Evolutionary conservation across 768 basidiomycete species (phyloP), one percentile per base, ranked within the genome.

Genomic region (Kwoniella sp.): DNA sequence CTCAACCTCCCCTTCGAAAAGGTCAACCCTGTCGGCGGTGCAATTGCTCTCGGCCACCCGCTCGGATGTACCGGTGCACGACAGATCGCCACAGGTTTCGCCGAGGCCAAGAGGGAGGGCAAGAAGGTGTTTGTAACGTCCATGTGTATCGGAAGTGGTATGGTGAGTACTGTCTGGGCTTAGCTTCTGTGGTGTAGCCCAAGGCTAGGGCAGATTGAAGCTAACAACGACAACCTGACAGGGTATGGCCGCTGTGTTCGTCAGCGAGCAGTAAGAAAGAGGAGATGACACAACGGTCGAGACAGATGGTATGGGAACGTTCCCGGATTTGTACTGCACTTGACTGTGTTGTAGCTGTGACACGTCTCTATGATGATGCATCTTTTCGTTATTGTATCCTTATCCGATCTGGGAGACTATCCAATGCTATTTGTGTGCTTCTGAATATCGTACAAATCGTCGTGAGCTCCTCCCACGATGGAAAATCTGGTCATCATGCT

Each of bases 11-110:
- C 71, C 38, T 78, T 74, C 58, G 74, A 73, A 25, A 93, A 88
- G 80, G 88, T 93, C 73, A 96, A 96, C 76, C 73, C 53, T 65
- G 91, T 90, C 71, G 92, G 92, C 20, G 91, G 92, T 11, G 82
- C 82, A 11, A 82, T 83, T 59, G 82, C 81, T 7, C 60, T 75
- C 58, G 74, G 76, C 58, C 78, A 80, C 64, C 77, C 77, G 1
- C 63, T 80, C 17, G 81, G 81, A 22, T 54, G 71, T 89, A 92
- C 93, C 70, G 93, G 93, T 34, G 83, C 89, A 26, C 87, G 93
- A 29, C 92, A 93, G 81, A 87, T 92, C 25, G 89, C 91, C 1
- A 93, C 93, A 2, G 93, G 89, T n/a, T 85, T 95, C 8, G 87
- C 89, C 1, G 88, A 94, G 76, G 84, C 93, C 38, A 87, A 86